A percentile compares a stretch with the other conserved stretches of the same genome.
Conservation (phyloP, 2,329 filamentous ascomycete genomes). For the Colletotrichum simmondsii region DNA sequence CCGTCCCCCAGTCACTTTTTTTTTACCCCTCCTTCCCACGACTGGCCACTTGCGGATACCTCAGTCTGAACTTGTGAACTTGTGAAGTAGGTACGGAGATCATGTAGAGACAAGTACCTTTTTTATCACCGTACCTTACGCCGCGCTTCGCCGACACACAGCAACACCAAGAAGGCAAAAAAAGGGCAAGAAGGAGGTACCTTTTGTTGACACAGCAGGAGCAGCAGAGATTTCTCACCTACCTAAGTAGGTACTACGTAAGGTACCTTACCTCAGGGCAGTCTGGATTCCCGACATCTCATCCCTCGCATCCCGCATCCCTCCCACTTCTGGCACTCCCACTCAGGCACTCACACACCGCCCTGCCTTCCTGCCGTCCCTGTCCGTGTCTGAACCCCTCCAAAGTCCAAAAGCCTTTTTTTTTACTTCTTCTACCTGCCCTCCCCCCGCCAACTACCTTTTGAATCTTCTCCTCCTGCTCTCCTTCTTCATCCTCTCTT, state of each 20-base stretch:
- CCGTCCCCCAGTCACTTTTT: background rate
- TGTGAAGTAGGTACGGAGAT: background rate
- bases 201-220: background rate
- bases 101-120: too few relatives aligned
- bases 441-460: constrained; percentile 26
- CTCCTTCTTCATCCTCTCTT: constrained; percentile 31
- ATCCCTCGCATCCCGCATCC: background rate
- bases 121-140: background rate
- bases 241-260: too few relatives aligned
- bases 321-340: background rate
- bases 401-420: constrained; percentile 7
- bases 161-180: background rate
- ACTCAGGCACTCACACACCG: constrained; percentile 2
- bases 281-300: background rate
- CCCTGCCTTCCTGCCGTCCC: constrained; percentile 4
- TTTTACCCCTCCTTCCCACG: background rate
- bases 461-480: constrained; percentile 31
- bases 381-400: constrained; percentile 6
- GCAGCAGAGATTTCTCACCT: constrained; percentile 33
- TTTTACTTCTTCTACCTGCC: constrained; percentile 15
- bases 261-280: too few relatives aligned
- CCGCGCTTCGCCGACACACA: constrained; percentile 16
- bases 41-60: background rate
- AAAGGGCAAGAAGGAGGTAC: background rate
- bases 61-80: background rate